Evolutionary conservation across 208 protist species (phyloP).

Genomic region (Acanthamoeba rhysodes): DNA sequence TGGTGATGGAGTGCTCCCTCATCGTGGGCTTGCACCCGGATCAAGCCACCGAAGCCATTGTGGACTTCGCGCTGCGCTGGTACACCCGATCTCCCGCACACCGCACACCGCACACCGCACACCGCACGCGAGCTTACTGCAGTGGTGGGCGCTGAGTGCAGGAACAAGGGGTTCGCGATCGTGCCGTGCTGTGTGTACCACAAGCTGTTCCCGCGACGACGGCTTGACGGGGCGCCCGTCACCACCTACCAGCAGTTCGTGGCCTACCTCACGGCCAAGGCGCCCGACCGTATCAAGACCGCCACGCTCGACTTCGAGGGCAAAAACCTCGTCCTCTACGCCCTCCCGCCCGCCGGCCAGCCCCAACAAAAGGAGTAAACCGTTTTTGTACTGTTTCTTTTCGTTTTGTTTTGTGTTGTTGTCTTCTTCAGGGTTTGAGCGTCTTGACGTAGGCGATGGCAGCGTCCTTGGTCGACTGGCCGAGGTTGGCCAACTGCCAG

Average conservation of each 20-base stretch:
- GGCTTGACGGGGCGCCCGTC: conserved; percentile 13
- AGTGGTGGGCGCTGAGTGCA: neutral
- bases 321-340: conserved; percentile 48
- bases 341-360: neutral
- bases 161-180: conserved; percentile 50
- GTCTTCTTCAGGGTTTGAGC: neutral
- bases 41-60: conserved; percentile 61
- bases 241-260: conserved; percentile 47
- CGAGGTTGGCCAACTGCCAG: neutral
- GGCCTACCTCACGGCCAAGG: conserved; percentile 43
- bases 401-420: neutral
- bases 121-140: neutral
- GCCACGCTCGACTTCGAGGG: conserved; percentile 41
- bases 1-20: conserved; percentile 4
- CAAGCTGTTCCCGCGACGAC: conserved; percentile 44
- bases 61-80: conserved; percentile 44
- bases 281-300: neutral
- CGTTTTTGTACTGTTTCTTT: no score
- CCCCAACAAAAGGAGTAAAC: no score
- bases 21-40: conserved; percentile 55
- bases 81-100: neutral
- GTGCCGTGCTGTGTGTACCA: conserved; percentile 65
- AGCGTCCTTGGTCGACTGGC: neutral
- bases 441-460: conserved; percentile 16
- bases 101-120: no score